These are phyloP conservation scores for Trametes cinnabarina DNA, from an alignment of 768 basidiomycete genomes.

Conservation along the genomic window DNA sequence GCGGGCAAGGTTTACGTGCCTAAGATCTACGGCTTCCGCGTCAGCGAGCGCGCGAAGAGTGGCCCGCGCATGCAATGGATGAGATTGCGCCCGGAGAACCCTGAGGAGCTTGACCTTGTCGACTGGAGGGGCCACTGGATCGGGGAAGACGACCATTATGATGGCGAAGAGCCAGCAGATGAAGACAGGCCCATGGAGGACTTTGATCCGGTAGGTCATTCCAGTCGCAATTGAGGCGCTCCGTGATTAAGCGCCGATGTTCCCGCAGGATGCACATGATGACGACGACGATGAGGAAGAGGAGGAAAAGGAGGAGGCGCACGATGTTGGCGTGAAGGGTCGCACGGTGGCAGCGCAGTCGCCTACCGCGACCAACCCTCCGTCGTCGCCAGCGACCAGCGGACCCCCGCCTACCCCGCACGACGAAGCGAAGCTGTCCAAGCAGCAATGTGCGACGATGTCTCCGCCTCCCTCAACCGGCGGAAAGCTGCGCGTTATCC, in stretches of 20 bases:
- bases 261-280: constrained; percentile 38
- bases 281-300: constrained; percentile 52
- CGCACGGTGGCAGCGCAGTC: constrained; percentile 21
- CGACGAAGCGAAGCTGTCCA: constrained; percentile 30
- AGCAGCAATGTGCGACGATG: not conserved
- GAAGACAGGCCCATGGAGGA: constrained; percentile 81
- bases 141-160: constrained; percentile 71
- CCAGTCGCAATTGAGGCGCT: not conserved
- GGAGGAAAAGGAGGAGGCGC: constrained; percentile 48
- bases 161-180: constrained; percentile 41
- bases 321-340: constrained; percentile 10
- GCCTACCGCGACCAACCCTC: constrained; percentile 41
- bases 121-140: constrained; percentile 93
- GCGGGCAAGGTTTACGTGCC: constrained; percentile 86
- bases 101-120: constrained; percentile 79
- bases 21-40: constrained; percentile 96
- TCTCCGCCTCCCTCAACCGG: constrained; percentile 12
- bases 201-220: constrained; percentile 67
- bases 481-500: constrained; percentile 43
- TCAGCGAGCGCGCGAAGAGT: constrained; percentile 90
- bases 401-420: constrained; percentile 46
- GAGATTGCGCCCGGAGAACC: constrained; percentile 77
- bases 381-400: constrained; percentile 49
- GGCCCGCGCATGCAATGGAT: constrained; percentile 99
- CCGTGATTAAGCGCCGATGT: not conserved